phyloP scores from a whole-genome alignment of 2,329 filamentous ascomycete species.

The Phialophora macrospora region DNA sequence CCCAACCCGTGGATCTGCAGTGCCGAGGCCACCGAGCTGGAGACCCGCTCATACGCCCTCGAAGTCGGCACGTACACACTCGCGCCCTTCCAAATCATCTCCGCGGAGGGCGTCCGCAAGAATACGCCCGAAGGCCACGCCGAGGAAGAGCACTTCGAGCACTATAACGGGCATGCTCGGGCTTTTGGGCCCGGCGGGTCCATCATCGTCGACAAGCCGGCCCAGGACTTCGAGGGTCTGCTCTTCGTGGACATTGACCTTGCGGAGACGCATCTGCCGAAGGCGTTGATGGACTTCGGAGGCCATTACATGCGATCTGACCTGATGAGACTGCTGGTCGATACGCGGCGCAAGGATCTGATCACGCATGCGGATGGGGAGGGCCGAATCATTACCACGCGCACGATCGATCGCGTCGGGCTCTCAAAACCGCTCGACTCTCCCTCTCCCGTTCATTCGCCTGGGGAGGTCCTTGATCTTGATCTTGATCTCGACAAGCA shows the following conservation, averaged over 20 bases:
- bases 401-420: not conserved
- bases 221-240: conserved; percentile 48
- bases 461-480: too few species aligned
- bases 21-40: conserved; percentile 47
- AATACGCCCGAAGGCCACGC: conserved; percentile 7
- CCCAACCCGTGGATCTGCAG: not conserved
- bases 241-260: conserved; percentile 57
- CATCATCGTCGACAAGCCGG: conserved; percentile 30
- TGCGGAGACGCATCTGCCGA: conserved; percentile 47
- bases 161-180: conserved; percentile 5
- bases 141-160: conserved; percentile 1
- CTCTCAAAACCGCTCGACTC: not conserved
- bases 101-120: conserved; percentile 4
- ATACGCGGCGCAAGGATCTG: conserved; percentile 12
- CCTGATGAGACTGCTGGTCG: conserved; percentile 53
- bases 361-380: not conserved
- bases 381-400: not conserved
- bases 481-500: too few species aligned
- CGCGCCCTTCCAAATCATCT: conserved; percentile 8
- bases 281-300: conserved; percentile 51
- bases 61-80: conserved; percentile 5
- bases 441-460: too few species aligned
- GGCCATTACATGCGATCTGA: conserved; percentile 59
- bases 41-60: conserved; percentile 8
- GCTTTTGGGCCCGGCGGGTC: not conserved